Base-by-base conservation (phyloP, 306 rosid genomes). In the Ochetophila trinervis region DNA sequence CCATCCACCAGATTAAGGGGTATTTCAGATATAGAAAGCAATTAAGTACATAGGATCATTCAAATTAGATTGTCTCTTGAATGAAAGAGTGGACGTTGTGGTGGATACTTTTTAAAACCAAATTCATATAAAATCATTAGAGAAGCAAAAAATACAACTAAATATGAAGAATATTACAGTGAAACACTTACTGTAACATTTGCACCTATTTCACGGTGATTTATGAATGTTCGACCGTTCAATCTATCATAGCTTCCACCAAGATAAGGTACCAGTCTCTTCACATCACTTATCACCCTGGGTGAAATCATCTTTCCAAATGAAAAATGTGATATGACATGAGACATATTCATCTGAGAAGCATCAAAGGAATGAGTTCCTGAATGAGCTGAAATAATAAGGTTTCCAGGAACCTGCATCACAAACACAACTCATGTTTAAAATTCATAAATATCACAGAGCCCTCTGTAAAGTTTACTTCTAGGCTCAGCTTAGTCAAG, bases 301-400 rank as follows among this genome's bases (percentile, higher is more conserved):
- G 94, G 77, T 2, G 87, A 45, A 57, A 90, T 47, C 70, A 18
- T 86, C 84, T 81, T 84, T 42, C 99, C 99, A 59, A 93, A 93
- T 49, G 88, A 80, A 72, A 93, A 73, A 72, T 89, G 85, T 70
- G 90, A 73, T 79, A 93, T 22, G 77, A 89, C 75, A 55, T 93
- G 99, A 55, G 99, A 93, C 97, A 93, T 90, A 80, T 93, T 93
- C 95, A 93, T 93, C 76, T 83, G 95, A 70, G 96, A 79, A 72
- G 85, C 76, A 86, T 93, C 99, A 21, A 93, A 93, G 22, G 99
- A 93, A 84, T 93, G 99, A 72, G 94, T 60, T 50, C 85, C 96
- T 10, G 97, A 89, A 79, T 77, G 87, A 74, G 99, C 97, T 21
- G 99, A 80, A 72, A 93, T 59, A 52, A 87, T 27, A 70, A 93